Evolutionary conservation across 805 yeast genomes (phyloP), one percentile per base, ranked within the genome.

Genomic region (Kodamaea hsintzibuensis): DNA sequence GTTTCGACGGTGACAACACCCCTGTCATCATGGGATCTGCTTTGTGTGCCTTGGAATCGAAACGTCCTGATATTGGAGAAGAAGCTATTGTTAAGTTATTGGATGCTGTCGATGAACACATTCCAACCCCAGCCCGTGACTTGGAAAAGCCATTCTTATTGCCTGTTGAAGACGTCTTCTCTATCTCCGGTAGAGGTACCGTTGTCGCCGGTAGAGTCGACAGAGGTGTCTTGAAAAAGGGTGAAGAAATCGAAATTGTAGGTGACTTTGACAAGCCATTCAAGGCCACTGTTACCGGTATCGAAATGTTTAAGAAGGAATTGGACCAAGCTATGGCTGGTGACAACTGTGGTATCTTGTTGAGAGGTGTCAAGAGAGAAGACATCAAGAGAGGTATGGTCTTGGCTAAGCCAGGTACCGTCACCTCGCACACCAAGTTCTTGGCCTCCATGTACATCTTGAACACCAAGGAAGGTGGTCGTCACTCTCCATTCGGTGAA

Each of bases 11-110:
- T 79, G 99, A 95, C 70, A 87, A 93, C 78, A 87, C 96, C 61
- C 99, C 99, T 56, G 98, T 95, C 57, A 79, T 95, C 62, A 92
- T 93, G 97, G 99, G 99, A 66, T 92, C 98, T 66, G 99, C 98
- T 62, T 81, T 95, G 67, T 89, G 97, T 77, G 98, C 99, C 64
- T 82, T 95, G 66, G 97, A 95, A 79, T 88, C 82, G 66, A 83
- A 79, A 69, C 78, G 84, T 72, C 95, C 96, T 57, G 98, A 91
- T 77, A 91, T 95, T 70, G 99, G 99, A 74, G 84, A 79, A 67
- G 79, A 91, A 70, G 87, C 96, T 58, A 87, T 95, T 65, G 72
- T 78, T 71, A 88, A 88, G 72, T 82, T 95, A 68, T 83, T 95
- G 78, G 90, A 85, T 57, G 96, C 97, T 62, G 91, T 95, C 63